Evolutionary conservation across 805 yeast species (phyloP).

Genomic region (Candida bentonensis): DNA sequence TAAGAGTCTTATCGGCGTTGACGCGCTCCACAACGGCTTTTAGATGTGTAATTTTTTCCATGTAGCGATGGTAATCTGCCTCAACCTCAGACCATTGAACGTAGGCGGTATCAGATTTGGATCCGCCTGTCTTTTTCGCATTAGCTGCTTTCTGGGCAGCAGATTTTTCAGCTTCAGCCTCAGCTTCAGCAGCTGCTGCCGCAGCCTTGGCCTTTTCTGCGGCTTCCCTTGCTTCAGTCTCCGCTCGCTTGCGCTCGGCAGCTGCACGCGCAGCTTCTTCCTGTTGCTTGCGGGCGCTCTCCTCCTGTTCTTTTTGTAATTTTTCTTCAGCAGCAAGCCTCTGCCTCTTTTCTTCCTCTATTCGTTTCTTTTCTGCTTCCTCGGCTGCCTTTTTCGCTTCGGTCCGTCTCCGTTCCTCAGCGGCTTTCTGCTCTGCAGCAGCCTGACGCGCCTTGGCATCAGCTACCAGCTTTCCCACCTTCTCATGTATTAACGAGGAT

Average conservation of each 20-base stretch:
- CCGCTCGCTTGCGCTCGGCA: constrained; percentile 14
- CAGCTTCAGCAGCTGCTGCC: constrained; percentile 14
- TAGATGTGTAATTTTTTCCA: constrained; percentile 29
- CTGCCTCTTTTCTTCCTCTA: constrained; percentile 4
- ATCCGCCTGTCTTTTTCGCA: constrained; percentile 7
- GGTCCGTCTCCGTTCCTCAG: constrained; percentile 13
- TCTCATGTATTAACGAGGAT: background rate
- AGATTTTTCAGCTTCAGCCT: constrained; percentile 12
- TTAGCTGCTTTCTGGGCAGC: constrained; percentile 8
- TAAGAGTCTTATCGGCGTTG: constrained; percentile 35
- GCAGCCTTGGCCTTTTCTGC: constrained; percentile 16
- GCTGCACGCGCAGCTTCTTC: constrained; percentile 11
- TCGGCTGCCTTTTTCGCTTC: constrained; percentile 4
- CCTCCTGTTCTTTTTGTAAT: constrained; percentile 12
- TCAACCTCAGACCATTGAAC: constrained; percentile 17
- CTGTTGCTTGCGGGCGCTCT: constrained; percentile 6
- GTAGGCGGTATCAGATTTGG: constrained; percentile 2
- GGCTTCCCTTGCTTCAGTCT: constrained; percentile 14
- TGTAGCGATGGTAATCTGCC: constrained; percentile 17
- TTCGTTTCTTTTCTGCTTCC: constrained; percentile 2
- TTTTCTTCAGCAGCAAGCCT: constrained; percentile 4
- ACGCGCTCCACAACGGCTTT: constrained; percentile 49
- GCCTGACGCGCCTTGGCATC: constrained; percentile 3
- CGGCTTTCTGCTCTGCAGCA: constrained; percentile 3
- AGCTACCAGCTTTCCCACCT: constrained; percentile 12